phyloP scores from a whole-genome alignment of 1,139 yeast genomes.

The Debaryomyces udenii region DNA sequence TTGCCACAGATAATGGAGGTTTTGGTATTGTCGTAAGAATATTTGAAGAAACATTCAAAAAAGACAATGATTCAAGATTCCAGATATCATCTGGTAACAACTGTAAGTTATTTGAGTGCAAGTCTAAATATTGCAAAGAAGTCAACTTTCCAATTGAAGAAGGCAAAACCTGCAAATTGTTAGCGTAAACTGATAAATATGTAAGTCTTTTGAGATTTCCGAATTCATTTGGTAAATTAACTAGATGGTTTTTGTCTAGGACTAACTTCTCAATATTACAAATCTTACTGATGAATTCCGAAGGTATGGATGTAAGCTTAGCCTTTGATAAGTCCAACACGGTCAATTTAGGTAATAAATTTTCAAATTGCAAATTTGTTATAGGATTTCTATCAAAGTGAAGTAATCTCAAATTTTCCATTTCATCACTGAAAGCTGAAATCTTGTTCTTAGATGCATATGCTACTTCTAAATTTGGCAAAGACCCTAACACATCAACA shows the following conservation, averaged over 20 bases:
- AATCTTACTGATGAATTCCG: slow-evolving; percentile 61
- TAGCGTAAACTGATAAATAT: slow-evolving; percentile 70
- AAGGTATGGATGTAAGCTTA: slow-evolving; percentile 73
- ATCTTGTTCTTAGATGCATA: slow-evolving; percentile 79
- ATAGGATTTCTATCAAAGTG: slow-evolving; percentile 72
- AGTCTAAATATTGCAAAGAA: slow-evolving; percentile 69
- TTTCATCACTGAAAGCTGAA: slow-evolving; percentile 65
- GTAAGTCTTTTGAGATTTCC: slow-evolving; percentile 61
- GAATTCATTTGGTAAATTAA: slow-evolving; percentile 72
- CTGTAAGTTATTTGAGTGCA: slow-evolving; percentile 85
- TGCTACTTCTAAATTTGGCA: slow-evolving; percentile 71
- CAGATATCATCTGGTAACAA: slow-evolving; percentile 69
- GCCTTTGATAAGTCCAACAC: slow-evolving; percentile 81
- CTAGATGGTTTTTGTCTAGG: slow-evolving; percentile 82
- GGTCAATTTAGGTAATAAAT: slow-evolving; percentile 61
- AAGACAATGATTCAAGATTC: slow-evolving; percentile 59
- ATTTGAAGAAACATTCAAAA: slow-evolving; percentile 80
- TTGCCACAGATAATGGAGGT: slow-evolving; percentile 46
- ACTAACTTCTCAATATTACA: slow-evolving; percentile 73
- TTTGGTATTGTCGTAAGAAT: slow-evolving; percentile 68
- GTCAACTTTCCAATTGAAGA: slow-evolving; percentile 61
- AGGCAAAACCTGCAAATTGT: slow-evolving; percentile 78
- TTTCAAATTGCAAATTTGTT: slow-evolving; percentile 68
- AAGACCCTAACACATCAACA: slow-evolving; percentile 62
- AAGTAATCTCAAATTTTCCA: slow-evolving; percentile 57